Percentiles rank a stretch among this genome's conserved stretches.
These are phyloP conservation scores for Pulveroboletus sp. DNA, from an alignment of 768 basidiomycete genomes.

Conservation along the genomic window DNA sequence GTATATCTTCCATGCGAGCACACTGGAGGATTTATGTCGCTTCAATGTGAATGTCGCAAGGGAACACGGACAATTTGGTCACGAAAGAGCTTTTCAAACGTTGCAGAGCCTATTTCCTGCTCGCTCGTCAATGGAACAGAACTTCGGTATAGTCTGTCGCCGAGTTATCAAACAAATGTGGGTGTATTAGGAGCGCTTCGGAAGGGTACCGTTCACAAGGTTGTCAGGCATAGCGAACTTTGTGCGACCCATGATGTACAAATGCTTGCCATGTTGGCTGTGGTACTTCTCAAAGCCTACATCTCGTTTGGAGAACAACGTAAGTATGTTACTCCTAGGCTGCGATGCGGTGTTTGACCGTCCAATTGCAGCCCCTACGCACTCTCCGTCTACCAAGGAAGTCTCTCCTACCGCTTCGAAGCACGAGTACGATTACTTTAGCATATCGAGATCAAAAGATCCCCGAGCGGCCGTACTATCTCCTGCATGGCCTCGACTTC, in stretches of 20 bases:
- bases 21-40: conserved; percentile 49
- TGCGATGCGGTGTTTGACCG: not conserved
- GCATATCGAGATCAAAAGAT: conserved; percentile 36
- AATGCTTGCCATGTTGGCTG: conserved; percentile 76
- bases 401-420: conserved; percentile 17
- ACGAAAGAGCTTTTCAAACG: conserved; percentile 65
- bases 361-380: not conserved
- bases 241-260: conserved; percentile 63
- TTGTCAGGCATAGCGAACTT: conserved; percentile 42
- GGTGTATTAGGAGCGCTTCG: conserved; percentile 26
- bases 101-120: conserved; percentile 48
- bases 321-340: not conserved
- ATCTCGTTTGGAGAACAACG: conserved; percentile 10
- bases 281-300: conserved; percentile 57
- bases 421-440: conserved; percentile 59
- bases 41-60: conserved; percentile 61
- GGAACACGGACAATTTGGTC: conserved; percentile 58
- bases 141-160: conserved; percentile 25
- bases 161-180: conserved; percentile 48
- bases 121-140: conserved; percentile 22
- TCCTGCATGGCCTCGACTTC: conserved; percentile 51
- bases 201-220: not conserved
- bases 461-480: conserved; percentile 41
- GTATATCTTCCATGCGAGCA: conserved; percentile 52
- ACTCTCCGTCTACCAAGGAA: conserved; percentile 19